Evolutionary conservation across 192 early-diverging fungal genomes (phyloP), one percentile per base, ranked within the genome.

Genomic region (Coemansia asiatica): DNA sequence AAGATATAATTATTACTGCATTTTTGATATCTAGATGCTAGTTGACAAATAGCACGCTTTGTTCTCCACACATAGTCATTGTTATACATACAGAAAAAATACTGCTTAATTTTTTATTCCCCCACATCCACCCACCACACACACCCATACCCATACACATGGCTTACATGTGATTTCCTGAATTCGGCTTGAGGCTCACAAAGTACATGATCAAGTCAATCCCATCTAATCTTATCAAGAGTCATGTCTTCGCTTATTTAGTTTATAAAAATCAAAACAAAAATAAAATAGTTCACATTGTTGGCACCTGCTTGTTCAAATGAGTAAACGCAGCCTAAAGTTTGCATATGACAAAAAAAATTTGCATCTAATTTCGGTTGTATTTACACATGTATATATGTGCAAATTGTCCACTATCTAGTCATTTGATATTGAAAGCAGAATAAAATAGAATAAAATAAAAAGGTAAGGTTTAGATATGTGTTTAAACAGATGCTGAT

Each of bases 81-180:
- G 13, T 36, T 36, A 12, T 12, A 36, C 35, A 44, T 18, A 44
- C 8, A 53, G 22, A 27, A 22, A 51, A 53, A 53, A 53, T 22
- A 5, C 18, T 53, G 6, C 25, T 53, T 22, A 22, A 7, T 6
- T 53, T 4, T 22, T 53, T 53, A 16, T 16, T 23, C 22, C 19
- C 50, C 25, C 25, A n/a, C n/a, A n/a, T n/a, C n/a, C n/a, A n/a
- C n/a, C n/a, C n/a, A n/a, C n/a, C n/a, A n/a, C n/a, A n/a, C n/a
- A n/a, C n/a, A n/a, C n/a, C n/a, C n/a, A n/a, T n/a, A n/a, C n/a
- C 50, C 25, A 8, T 22, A 53, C 50, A 53, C 50, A 53, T 53
- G 22, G 50, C 13, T 6, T 53, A 53, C 25, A 53, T 53, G 21
- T 53, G 25, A 26, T 26, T 23, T 53, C 40, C 40, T 3, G 40